Percentiles rank a stretch among this genome's conserved stretches.
Conservation (phyloP, 768 basidiomycete genomes). For the Tricholoma furcatifolium region DNA sequence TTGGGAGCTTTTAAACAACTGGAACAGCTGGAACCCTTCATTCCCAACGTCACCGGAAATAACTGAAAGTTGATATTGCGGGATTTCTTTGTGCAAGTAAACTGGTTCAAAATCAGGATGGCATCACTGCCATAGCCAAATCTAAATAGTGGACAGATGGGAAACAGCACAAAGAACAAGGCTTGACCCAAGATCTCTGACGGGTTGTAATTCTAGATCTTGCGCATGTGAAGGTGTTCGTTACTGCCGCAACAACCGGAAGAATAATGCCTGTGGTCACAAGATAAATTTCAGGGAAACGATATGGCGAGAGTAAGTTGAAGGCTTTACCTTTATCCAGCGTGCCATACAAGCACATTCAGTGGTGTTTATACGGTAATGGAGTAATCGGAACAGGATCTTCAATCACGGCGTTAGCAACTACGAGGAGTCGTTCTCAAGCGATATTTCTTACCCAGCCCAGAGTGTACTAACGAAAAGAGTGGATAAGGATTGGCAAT, state of each 20-base stretch:
- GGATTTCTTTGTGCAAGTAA: background rate
- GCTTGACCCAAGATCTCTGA: slow-evolving; percentile 40
- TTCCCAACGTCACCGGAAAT: slow-evolving; percentile 1
- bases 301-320: background rate
- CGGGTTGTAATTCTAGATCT: slow-evolving; percentile 41
- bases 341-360: background rate
- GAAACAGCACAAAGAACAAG: slow-evolving; percentile 20
- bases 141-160: slow-evolving; percentile 3
- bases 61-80: background rate
- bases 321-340: background rate
- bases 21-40: background rate
- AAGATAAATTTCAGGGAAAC: background rate
- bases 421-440: no score
- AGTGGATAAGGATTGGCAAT: no score
- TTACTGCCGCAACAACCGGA: slow-evolving; percentile 6
- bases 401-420: no score
- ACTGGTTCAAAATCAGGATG: slow-evolving; percentile 9
- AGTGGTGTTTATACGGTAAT: no score
- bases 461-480: no score
- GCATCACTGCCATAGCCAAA: slow-evolving; percentile 32
- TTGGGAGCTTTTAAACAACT: background rate
- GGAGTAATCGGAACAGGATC: no score
- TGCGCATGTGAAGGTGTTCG: slow-evolving; percentile 19
- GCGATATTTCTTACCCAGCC: no score
- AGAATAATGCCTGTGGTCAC: background rate